These are phyloP conservation scores for Torulaspora pretoriensis DNA, from an alignment of 1,139 yeast species.

Conservation along the genomic window DNA sequence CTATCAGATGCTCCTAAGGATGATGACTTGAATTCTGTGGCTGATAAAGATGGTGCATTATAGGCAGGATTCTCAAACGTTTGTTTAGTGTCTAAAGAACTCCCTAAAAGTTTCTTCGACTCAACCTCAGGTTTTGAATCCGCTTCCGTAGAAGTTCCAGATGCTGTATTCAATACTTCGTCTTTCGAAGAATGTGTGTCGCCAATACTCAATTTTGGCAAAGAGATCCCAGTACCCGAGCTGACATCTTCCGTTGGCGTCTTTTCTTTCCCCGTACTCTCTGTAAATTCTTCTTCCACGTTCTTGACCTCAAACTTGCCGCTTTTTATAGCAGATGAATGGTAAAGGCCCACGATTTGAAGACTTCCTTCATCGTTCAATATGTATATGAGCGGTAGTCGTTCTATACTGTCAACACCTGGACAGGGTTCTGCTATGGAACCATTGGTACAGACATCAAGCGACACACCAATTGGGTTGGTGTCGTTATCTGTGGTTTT, in stretches of 20 bases:
- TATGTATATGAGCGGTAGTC: conserved; percentile 60
- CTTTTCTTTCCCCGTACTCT: not conserved
- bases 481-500: conserved; percentile 63
- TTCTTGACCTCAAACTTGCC: conserved; percentile 28
- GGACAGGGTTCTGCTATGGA: conserved; percentile 51
- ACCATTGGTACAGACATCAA: conserved; percentile 51
- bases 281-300: conserved; percentile 1
- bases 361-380: conserved; percentile 61
- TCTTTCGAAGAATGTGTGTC: no score
- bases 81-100: not conserved
- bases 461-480: conserved; percentile 62
- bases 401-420: conserved; percentile 53
- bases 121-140: no score
- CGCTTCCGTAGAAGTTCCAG: no score
- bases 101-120: not conserved
- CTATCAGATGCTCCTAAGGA: not conserved
- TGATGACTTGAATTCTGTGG: not conserved
- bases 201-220: no score
- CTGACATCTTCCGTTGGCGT: not conserved
- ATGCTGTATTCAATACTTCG: no score
- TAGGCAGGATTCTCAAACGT: not conserved
- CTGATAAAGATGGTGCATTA: not conserved
- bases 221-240: no score
- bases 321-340: conserved; percentile 44
- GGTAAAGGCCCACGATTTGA: conserved; percentile 62